phyloP scores from a whole-genome alignment of 805 yeast species.

The Ogataea henricii region DNA sequence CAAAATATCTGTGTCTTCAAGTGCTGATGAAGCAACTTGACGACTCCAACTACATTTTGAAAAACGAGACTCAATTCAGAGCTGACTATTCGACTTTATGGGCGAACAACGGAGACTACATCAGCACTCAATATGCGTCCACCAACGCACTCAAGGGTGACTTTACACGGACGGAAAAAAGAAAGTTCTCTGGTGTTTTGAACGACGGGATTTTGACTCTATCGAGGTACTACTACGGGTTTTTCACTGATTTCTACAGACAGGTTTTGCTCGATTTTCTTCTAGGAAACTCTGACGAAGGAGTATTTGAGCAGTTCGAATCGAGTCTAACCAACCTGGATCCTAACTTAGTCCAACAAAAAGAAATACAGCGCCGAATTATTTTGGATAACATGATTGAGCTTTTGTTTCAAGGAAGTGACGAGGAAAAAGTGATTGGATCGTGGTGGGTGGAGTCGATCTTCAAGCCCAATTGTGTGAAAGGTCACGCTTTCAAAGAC shows the following conservation, averaged over 20 bases:
- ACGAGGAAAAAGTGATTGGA: slow-evolving; percentile 29
- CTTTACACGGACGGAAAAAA: slow-evolving; percentile 44
- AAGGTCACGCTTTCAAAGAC: slow-evolving; percentile 20
- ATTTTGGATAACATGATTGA: slow-evolving; percentile 18
- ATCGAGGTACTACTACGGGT: slow-evolving; percentile 45
- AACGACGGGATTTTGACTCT: slow-evolving; percentile 44
- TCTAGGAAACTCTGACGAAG: slow-evolving; percentile 36
- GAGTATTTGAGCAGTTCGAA: slow-evolving; percentile 45
- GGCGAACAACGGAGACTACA: slow-evolving; percentile 73
- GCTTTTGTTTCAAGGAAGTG: slow-evolving; percentile 18
- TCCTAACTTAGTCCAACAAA: slow-evolving; percentile 26
- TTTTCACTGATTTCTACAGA: slow-evolving; percentile 44
- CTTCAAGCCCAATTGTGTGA: slow-evolving; percentile 14
- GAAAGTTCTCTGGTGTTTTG: slow-evolving; percentile 44
- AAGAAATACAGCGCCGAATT: slow-evolving; percentile 15
- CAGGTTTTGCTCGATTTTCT: slow-evolving; percentile 47
- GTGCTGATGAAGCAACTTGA: slow-evolving; percentile 30
- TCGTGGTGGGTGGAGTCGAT: slow-evolving; percentile 38
- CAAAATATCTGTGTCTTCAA: slow-evolving; percentile 40
- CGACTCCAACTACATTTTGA: slow-evolving; percentile 12
- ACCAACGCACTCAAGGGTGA: slow-evolving; percentile 57
- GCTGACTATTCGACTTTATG: slow-evolving; percentile 41
- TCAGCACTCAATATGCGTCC: slow-evolving; percentile 62
- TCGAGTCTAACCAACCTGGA: slow-evolving; percentile 36
- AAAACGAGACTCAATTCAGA: slow-evolving; percentile 22